Percentiles rank a stretch among this genome's conserved stretches.
These are phyloP conservation scores for Tuber calosporum DNA, from an alignment of 495 filamentous ascomycete genomes.

Conservation along the genomic window DNA sequence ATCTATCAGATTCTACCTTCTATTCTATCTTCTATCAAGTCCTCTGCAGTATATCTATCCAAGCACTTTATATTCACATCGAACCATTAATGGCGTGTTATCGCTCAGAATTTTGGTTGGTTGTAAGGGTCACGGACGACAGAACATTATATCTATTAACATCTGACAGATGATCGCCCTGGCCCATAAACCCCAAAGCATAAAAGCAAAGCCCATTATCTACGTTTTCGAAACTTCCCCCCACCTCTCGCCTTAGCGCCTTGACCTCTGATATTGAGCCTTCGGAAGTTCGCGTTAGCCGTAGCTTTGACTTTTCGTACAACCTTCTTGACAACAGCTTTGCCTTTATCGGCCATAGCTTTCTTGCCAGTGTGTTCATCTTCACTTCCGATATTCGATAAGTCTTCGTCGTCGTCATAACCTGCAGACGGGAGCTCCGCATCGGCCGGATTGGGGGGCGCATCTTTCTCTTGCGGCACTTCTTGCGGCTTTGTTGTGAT, in stretches of 20 bases:
- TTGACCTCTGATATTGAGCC: constrained; percentile 60
- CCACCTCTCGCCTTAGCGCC: constrained; percentile 45
- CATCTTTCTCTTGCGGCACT: neutral
- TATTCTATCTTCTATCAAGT: neutral
- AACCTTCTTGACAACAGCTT: constrained; percentile 52
- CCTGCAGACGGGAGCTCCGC: constrained; percentile 24
- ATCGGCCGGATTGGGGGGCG: constrained; percentile 11
- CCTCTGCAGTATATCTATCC: neutral
- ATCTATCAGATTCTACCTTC: no score
- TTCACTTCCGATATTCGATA: constrained; percentile 28
- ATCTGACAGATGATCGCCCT: neutral
- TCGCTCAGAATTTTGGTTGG: neutral
- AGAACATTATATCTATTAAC: neutral
- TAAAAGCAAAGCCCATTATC: constrained; percentile 35
- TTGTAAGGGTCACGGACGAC: neutral
- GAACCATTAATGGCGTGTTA: neutral
- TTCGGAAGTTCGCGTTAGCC: constrained; percentile 75
- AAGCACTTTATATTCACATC: neutral
- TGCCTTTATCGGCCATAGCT: constrained; percentile 41
- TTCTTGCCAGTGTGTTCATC: constrained; percentile 42
- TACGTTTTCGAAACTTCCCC: constrained; percentile 47
- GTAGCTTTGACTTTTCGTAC: constrained; percentile 62
- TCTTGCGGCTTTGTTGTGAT: constrained; percentile 45
- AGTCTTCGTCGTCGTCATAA: constrained; percentile 29
- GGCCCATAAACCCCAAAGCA: neutral